Conservation (phyloP, 2,329 filamentous ascomycete genomes). For the Colletotrichum viniferum region DNA sequence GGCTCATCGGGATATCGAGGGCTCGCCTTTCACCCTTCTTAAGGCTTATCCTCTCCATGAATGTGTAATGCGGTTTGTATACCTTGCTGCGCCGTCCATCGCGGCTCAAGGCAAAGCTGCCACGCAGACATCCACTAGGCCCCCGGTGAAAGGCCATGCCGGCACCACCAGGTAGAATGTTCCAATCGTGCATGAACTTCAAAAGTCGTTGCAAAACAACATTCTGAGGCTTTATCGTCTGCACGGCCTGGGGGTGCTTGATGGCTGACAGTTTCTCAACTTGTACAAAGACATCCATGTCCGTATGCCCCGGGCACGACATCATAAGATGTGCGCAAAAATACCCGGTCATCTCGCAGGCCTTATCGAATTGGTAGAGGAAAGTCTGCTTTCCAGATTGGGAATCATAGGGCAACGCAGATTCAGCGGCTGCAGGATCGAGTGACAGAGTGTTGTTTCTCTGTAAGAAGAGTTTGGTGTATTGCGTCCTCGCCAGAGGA, state of each 20-base stretch:
- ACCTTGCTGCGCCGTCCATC: neutral
- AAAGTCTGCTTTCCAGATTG: neutral
- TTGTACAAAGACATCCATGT: neutral
- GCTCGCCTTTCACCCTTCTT: neutral
- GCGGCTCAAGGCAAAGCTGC: neutral
- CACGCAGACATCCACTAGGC: neutral
- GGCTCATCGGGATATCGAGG: neutral
- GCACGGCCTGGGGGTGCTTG: neutral
- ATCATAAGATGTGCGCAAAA: neutral
- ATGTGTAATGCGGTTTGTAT: neutral
- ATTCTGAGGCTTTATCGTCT: neutral
- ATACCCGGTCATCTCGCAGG: neutral
- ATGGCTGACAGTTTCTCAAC: neutral
- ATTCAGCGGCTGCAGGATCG: fast-evolving
- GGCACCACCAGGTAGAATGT: neutral
- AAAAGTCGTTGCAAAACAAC: neutral
- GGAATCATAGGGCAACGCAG: neutral
- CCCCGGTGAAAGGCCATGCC: neutral
- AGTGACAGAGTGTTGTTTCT: neutral
- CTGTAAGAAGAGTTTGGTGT: neutral
- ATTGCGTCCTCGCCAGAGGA: neutral
- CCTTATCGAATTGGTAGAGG: neutral
- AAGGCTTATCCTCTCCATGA: neutral
- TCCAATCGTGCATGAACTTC: neutral
- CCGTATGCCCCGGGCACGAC: neutral